Percentiles rank a stretch among this genome's conserved stretches.
Conservation (phyloP, 2,329 filamentous ascomycete genomes). For the Nigrograna mackinnonii region DNA sequence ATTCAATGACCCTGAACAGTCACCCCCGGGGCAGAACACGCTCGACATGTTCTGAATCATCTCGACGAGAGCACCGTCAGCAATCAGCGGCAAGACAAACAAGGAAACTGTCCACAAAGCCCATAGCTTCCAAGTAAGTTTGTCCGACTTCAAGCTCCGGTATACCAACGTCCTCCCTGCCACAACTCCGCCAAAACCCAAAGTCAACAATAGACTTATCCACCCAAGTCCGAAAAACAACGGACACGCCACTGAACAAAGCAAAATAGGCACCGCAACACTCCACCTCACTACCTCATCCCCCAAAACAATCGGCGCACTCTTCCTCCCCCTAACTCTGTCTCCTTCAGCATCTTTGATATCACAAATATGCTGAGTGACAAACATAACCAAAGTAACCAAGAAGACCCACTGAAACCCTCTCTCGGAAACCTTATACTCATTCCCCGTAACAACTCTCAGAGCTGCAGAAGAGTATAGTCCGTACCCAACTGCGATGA, state of each 20-base stretch:
- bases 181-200: constrained; percentile 12
- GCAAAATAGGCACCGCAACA: constrained; percentile 11
- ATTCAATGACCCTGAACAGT: constrained; percentile 11
- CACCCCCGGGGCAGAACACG: constrained; percentile 9
- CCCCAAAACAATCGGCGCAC: constrained; percentile 83
- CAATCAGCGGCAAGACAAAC: constrained; percentile 16
- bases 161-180: constrained; percentile 10
- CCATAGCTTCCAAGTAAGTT: constrained; percentile 22
- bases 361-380: constrained; percentile 43
- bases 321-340: constrained; percentile 77
- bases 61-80: not conserved
- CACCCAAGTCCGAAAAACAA: constrained; percentile 2
- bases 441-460: constrained; percentile 14
- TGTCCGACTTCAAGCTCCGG: constrained; percentile 12
- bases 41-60: no score
- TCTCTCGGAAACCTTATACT: not conserved
- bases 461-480: constrained; percentile 27
- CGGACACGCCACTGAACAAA: constrained; percentile 10
- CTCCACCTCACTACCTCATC: constrained; percentile 38
- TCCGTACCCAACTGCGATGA: constrained; percentile 29
- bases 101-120: constrained; percentile 18
- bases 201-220: constrained; percentile 2
- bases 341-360: constrained; percentile 29
- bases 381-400: constrained; percentile 32
- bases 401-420: constrained; percentile 28